Evolutionary conservation across 2,329 filamentous ascomycete genomes (phyloP).

Genomic region (Stagonosporopsis vannaccii): DNA sequence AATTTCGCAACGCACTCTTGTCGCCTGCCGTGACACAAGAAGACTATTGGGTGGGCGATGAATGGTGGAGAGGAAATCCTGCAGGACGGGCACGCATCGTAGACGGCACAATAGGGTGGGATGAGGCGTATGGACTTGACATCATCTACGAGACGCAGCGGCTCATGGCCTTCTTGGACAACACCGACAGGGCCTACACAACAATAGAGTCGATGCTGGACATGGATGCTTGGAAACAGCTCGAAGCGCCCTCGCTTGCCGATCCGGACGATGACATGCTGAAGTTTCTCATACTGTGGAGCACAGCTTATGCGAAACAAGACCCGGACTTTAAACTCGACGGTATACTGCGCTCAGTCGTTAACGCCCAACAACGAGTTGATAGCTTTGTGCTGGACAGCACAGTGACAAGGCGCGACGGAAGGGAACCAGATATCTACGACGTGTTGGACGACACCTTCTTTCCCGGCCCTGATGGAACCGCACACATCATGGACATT

Average conservation of each 20-base stretch:
- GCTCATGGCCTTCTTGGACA: constrained; percentile 67
- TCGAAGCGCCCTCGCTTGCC: constrained; percentile 16
- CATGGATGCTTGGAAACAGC: constrained; percentile 48
- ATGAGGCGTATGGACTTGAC: constrained; percentile 43
- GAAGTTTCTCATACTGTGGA: constrained; percentile 60
- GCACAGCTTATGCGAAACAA: constrained; percentile 53
- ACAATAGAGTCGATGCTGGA: constrained; percentile 61
- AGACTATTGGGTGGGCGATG: constrained; percentile 63
- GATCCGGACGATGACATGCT: constrained; percentile 50
- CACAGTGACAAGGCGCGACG: constrained; percentile 29
- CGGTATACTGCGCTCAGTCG: constrained; percentile 54
- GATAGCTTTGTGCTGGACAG: constrained; percentile 43
- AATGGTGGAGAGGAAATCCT: constrained; percentile 69
- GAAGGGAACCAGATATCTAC: constrained; percentile 55
- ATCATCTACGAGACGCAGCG: constrained; percentile 66
- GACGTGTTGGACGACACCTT: constrained; percentile 61
- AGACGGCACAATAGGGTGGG: constrained; percentile 47
- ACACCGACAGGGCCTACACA: constrained; percentile 65
- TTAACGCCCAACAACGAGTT: constrained; percentile 42
- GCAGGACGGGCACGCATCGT: constrained; percentile 61
- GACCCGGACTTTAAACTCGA: constrained; percentile 52
- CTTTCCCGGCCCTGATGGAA: constrained; percentile 40
- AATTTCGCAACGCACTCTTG: constrained; percentile 64
- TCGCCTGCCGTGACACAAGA: constrained; percentile 53
- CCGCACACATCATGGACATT: constrained; percentile 40